phyloP scores from a whole-genome alignment of 768 basidiomycete genomes.

The Boletus rex-veris region DNA sequence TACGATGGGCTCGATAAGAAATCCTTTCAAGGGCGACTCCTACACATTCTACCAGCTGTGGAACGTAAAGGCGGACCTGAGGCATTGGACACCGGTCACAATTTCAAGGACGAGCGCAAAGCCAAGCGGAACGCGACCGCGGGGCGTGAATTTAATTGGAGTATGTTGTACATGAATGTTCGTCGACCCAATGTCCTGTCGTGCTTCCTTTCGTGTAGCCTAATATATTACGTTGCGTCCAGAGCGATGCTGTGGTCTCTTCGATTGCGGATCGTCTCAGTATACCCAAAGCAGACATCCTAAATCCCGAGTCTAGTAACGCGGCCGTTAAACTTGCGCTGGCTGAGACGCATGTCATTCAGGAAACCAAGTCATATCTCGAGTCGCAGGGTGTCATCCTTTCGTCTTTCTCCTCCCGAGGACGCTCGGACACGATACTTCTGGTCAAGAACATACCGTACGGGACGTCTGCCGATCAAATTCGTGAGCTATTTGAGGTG shows the following conservation, averaged over 20 bases:
- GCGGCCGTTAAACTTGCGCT: constrained; percentile 93
- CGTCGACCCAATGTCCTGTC: constrained; percentile 36
- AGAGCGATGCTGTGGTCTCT: constrained; percentile 93
- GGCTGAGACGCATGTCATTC: constrained; percentile 94
- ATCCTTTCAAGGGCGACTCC: constrained; percentile 85
- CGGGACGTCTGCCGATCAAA: constrained; percentile 70
- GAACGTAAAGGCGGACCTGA: constrained; percentile 53
- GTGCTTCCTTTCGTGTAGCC: constrained; percentile 13
- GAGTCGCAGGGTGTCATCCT: constrained; percentile 71
- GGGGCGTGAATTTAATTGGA: constrained; percentile 87
- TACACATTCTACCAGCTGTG: constrained; percentile 87
- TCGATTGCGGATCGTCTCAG: constrained; percentile 89
- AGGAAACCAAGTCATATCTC: constrained; percentile 89
- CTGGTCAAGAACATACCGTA: constrained; percentile 97
- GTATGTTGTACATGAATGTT: constrained; percentile 97
- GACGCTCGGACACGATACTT: constrained; percentile 74
- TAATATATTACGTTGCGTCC: constrained; percentile 17
- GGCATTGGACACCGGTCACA: constrained; percentile 38
- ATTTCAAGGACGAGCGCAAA: constrained; percentile 54
- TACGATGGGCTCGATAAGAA: constrained; percentile 76
- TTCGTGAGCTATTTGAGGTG: constrained; percentile 74
- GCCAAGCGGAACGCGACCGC: constrained; percentile 64
- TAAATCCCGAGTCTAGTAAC: constrained; percentile 78
- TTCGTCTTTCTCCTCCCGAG: constrained; percentile 49
- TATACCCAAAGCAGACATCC: constrained; percentile 80